Evolutionary conservation across 2,329 filamentous ascomycete species (phyloP), one percentile per base, ranked within the genome.

Genomic region (Davidsoniella eucalypti): DNA sequence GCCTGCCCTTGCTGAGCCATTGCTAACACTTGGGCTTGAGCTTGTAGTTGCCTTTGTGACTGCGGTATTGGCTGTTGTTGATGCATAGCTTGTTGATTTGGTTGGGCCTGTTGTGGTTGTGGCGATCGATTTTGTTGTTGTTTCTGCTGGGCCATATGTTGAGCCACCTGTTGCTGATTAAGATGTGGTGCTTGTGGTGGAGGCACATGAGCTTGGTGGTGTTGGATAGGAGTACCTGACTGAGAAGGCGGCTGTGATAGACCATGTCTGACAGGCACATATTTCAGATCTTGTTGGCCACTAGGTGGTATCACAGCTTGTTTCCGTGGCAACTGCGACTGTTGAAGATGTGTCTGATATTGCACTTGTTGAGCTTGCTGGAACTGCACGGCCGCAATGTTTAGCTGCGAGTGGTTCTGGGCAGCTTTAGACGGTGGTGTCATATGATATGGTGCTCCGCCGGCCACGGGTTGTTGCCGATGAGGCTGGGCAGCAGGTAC

Each of bases 181-280:
- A 52, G 54, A 23, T 55, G 58, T 42, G 58, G 56, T 12, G n/a
- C 16, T 39, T 57, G 57, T 12, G 62, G 59, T 42, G 60, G 61
- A 46, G 44, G 29, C 6, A 46, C 21, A 4, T 29, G 26, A 29
- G 26, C 8, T 29, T 18, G 44, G 29, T 33, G 44, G 12, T 46
- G 44, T 16, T 46, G 44, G 16, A 36, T 26, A 33, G 29, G 26
- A 16, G 44, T 46, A 5, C 44, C 44, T 9, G 17, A 12, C 29
- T 46, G 44, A 12, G 44, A 46, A 17, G 21, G 26, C n/a, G 44
- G 16, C n/a, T 46, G 44, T 14, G 44, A 46, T 9, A 33, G 9
- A 6, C n/a, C 44, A 8, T 36, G 44, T 16, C 33, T 29, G 21
- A 33, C 16, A 46, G n/a, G 6, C 44, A 46, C 16, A 26, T 46